These are phyloP conservation scores for Dipodascopsis tothii DNA, from an alignment of 805 yeast genomes.

Conservation along the genomic window DNA sequence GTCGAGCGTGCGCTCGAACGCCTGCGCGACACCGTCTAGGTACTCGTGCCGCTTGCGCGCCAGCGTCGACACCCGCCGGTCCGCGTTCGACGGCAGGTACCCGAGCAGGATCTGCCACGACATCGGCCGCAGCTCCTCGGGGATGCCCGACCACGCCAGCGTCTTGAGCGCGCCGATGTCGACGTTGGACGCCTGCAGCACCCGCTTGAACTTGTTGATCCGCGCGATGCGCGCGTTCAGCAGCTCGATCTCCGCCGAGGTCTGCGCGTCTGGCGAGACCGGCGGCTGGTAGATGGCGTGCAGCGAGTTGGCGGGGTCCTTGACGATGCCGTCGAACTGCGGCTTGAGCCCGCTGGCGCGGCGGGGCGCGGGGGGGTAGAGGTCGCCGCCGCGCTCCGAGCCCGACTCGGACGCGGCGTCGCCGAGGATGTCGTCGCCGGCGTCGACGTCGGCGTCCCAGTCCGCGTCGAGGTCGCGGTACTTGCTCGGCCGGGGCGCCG, in stretches of 20 bases:
- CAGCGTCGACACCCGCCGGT: constrained; percentile 62
- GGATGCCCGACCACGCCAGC: constrained; percentile 92
- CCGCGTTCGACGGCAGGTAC: constrained; percentile 77
- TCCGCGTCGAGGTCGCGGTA: constrained; percentile 79
- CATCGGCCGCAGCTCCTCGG: constrained; percentile 66
- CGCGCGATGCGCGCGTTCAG: constrained; percentile 54
- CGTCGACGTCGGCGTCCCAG: constrained; percentile 75
- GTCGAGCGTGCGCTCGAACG: constrained; percentile 51
- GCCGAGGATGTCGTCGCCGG: constrained; percentile 15
- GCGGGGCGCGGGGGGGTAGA: constrained; percentile 21
- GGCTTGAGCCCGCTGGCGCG: constrained; percentile 17
- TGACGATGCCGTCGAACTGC: constrained; percentile 32
- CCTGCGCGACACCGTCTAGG: constrained; percentile 61
- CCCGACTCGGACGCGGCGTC: constrained; percentile 3
- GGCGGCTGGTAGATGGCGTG: constrained; percentile 25
- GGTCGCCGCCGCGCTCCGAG: constrained; percentile 6
- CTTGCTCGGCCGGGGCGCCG: background rate
- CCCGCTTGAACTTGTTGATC: constrained; percentile 57
- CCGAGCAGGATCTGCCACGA: constrained; percentile 89
- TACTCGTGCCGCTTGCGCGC: constrained; percentile 82
- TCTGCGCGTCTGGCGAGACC: constrained; percentile 12
- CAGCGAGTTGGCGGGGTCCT: constrained; percentile 33
- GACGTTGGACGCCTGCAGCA: constrained; percentile 48
- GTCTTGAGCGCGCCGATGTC: constrained; percentile 64
- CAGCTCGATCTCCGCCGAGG: constrained; percentile 44